A percentile compares a stretch with the other conserved stretches of the same genome.
These are phyloP conservation scores for Mortierella sp. DNA, from an alignment of 371 early-diverging fungal species.

Conservation along the genomic window DNA sequence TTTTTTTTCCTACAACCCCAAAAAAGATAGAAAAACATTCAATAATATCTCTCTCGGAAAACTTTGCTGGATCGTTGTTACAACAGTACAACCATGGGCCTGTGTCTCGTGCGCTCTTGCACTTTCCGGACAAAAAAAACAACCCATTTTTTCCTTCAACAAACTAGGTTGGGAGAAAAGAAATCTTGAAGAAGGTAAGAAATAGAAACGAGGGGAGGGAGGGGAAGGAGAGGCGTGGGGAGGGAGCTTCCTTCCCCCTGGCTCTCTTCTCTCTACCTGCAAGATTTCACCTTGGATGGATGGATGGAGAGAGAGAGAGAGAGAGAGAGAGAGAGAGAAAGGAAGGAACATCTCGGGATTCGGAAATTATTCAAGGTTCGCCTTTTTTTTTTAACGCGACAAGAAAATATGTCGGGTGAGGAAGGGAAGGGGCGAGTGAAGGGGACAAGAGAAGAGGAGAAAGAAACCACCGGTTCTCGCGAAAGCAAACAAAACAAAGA, in stretches of 20 bases:
- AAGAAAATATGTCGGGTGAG: conserved; percentile 3
- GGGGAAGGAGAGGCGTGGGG: not conserved
- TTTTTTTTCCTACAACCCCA: not conserved
- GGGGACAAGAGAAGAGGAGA: not conserved
- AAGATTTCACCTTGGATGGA: not conserved
- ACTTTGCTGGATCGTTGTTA: not conserved
- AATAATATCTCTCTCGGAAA: not conserved
- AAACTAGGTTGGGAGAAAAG: conserved; percentile 5
- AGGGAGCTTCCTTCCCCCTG: not conserved
- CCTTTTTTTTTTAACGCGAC: not conserved
- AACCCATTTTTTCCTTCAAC: not conserved
- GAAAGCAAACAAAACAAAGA: not conserved
- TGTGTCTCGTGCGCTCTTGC: not conserved
- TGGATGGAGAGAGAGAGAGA: not conserved
- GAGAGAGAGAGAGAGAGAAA: not conserved
- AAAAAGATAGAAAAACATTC: not conserved
- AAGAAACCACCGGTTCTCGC: not conserved
- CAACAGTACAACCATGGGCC: not conserved
- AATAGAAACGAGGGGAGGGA: not conserved
- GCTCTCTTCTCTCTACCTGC: too few species aligned
- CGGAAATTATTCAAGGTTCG: conserved; percentile 7
- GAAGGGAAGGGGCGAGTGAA: not conserved
- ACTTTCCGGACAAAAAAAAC: not conserved
- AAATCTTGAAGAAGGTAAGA: not conserved
- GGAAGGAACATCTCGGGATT: conserved; percentile 9